Evolutionary conservation across 495 filamentous ascomycete species (phyloP).

Genomic region (Xylona heveae): DNA sequence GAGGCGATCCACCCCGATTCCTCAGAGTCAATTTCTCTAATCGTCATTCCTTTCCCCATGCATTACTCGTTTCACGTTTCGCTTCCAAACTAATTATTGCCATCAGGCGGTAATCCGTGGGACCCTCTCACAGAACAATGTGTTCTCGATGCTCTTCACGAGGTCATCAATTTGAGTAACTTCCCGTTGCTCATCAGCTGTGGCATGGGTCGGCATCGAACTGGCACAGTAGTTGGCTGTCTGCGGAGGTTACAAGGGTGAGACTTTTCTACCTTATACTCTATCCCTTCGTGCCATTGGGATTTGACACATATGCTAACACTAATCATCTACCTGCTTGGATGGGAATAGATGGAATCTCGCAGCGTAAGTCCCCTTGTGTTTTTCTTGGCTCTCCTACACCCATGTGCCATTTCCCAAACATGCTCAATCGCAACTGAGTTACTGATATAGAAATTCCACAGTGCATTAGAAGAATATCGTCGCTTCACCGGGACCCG

Average conservation of each 20-base stretch:
- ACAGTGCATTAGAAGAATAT: slow-evolving; percentile 12
- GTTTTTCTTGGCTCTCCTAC: neutral
- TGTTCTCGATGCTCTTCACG: slow-evolving; percentile 10
- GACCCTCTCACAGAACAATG: slow-evolving; percentile 11
- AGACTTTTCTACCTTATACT: neutral
- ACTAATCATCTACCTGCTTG: no score
- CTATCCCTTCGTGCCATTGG: neutral
- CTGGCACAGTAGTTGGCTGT: slow-evolving; percentile 13
- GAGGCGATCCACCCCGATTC: no score
- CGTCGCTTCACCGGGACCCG: slow-evolving; percentile 10
- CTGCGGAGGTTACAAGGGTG: slow-evolving; percentile 10
- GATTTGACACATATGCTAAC: neutral
- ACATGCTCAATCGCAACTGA: no score
- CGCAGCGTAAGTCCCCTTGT: slow-evolving; percentile 1
- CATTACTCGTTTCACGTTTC: neutral
- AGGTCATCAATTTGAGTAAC: slow-evolving; percentile 9
- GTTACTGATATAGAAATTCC: slow-evolving; percentile 9
- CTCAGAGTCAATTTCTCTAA: neutral
- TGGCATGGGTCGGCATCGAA: slow-evolving; percentile 11
- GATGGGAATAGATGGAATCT: slow-evolving; percentile 2
- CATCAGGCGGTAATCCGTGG: slow-evolving; percentile 8
- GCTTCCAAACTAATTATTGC: neutral
- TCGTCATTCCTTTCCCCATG: neutral
- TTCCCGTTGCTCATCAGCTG: slow-evolving; percentile 12
- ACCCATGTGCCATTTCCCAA: no score